Percentiles rank a stretch among this genome's conserved stretches.
Evolutionary conservation across 257 asterid species (phyloP).

Genomic region (Penstemon eatonii): DNA sequence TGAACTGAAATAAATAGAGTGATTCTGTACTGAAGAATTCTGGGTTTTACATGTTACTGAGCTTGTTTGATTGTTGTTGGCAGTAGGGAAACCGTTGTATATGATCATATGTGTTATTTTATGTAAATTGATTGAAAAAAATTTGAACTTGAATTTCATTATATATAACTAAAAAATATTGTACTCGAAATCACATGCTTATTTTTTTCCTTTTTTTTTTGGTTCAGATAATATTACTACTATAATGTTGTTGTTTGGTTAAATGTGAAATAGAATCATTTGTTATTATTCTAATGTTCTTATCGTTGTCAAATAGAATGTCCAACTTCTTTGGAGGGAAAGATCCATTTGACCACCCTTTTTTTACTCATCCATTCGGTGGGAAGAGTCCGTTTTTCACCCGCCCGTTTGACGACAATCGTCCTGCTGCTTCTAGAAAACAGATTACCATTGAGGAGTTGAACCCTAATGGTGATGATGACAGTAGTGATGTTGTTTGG

Average conservation of each 20-base stretch:
- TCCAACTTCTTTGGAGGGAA: slow-evolving; percentile 72
- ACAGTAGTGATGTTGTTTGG: slow-evolving; percentile 23
- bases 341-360: slow-evolving; percentile 74
- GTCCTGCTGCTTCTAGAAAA: slow-evolving; percentile 33
- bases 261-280: neutral
- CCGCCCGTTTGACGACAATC: slow-evolving; percentile 28
- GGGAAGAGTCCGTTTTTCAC: slow-evolving; percentile 46
- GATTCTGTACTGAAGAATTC: neutral
- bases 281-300: neutral
- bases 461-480: slow-evolving; percentile 49
- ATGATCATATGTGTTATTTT: neutral
- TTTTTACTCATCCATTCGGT: slow-evolving; percentile 61
- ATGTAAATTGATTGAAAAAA: neutral
- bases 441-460: slow-evolving; percentile 69
- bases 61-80: neutral
- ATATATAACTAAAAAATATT: too few relatives aligned
- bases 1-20: neutral
- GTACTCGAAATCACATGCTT: neutral
- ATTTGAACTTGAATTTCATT: neutral
- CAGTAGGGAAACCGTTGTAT: neutral
- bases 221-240: neutral
- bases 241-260: neutral
- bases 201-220: neutral
- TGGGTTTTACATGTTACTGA: slow-evolving; percentile 3
- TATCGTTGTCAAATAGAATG: slow-evolving; percentile 36